phyloP scores from a whole-genome alignment of 345 rosid species.

The Toxicodendron radicans region DNA sequence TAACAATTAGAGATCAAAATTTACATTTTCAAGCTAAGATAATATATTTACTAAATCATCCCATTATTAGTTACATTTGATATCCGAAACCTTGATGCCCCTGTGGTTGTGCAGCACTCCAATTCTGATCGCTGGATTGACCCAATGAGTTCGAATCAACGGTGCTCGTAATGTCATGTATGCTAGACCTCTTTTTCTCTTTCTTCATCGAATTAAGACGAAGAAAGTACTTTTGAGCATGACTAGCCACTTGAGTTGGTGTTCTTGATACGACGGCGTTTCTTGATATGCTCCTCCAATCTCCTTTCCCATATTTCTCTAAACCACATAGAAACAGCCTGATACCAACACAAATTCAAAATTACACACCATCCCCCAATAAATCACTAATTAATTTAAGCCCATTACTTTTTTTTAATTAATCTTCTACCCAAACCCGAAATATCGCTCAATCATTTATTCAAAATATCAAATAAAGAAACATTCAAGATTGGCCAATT shows the following conservation, averaged over 20 bases:
- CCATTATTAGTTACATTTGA: background rate
- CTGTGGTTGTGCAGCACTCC: background rate
- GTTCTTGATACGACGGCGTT: constrained; percentile 29
- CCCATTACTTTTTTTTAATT: too few species aligned
- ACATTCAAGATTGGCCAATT: too few species aligned
- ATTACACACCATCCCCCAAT: too few species aligned
- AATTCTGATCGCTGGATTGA: background rate
- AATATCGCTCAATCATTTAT: too few species aligned
- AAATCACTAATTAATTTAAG: too few species aligned
- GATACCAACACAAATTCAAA: background rate
- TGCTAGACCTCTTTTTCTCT: constrained; percentile 32
- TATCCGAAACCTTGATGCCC: background rate
- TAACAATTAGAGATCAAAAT: too few species aligned
- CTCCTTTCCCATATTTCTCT: constrained; percentile 28
- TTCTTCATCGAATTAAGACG: constrained; percentile 16
- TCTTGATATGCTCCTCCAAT: constrained; percentile 38
- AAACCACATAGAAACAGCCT: constrained; percentile 28
- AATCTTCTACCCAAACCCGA: too few species aligned
- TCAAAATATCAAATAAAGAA: too few species aligned
- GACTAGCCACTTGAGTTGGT: constrained; percentile 35
- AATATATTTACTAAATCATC: background rate
- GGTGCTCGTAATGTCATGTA: constrained; percentile 24
- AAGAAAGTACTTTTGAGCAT: constrained; percentile 33
- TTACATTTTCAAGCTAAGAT: too few species aligned
- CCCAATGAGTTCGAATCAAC: background rate